Evolutionary conservation across 192 early-diverging fungal species (phyloP).

Genomic region (Chytriomyces confervae): DNA sequence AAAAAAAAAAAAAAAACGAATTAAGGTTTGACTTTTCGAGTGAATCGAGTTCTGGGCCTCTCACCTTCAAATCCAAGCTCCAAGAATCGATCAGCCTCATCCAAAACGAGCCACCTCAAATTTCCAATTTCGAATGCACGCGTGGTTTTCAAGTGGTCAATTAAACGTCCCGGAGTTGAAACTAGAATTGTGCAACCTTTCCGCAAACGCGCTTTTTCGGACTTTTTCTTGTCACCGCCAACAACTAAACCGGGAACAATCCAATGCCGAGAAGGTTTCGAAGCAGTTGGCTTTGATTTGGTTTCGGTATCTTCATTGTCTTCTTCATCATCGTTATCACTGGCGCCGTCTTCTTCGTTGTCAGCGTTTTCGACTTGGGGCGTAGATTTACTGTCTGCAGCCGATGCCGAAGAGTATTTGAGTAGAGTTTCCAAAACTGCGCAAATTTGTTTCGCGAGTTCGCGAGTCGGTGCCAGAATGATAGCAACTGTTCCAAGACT

Average conservation of each 20-base stretch:
- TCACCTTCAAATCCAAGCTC: constrained; percentile 83
- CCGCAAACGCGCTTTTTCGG: constrained; percentile 83
- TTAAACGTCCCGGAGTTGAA: constrained; percentile 93
- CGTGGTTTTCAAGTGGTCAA: constrained; percentile 90
- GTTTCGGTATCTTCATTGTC: constrained; percentile 72
- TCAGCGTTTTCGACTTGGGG: constrained; percentile 85
- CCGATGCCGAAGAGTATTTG: constrained; percentile 64
- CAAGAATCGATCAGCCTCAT: constrained; percentile 96
- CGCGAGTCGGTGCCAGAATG: constrained; percentile 94
- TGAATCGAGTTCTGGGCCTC: not conserved
- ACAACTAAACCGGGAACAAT: constrained; percentile 79
- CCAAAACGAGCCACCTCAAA: constrained; percentile 93
- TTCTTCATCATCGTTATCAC: constrained; percentile 79
- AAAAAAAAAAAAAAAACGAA: not conserved
- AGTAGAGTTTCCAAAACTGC: constrained; percentile 77
- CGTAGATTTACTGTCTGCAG: constrained; percentile 43
- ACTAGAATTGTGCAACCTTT: constrained; percentile 74
- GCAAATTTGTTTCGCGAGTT: constrained; percentile 94
- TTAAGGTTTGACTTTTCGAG: not conserved
- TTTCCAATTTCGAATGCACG: constrained; percentile 79
- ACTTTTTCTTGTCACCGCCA: constrained; percentile 91
- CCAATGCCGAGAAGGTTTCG: constrained; percentile 67
- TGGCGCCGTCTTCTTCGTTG: constrained; percentile 82
- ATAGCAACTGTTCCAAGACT: constrained; percentile 87
- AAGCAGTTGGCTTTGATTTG: constrained; percentile 37